These are phyloP conservation scores for Magnusiomyces ingens DNA, from an alignment of 1,139 yeast genomes.

Conservation along the genomic window DNA sequence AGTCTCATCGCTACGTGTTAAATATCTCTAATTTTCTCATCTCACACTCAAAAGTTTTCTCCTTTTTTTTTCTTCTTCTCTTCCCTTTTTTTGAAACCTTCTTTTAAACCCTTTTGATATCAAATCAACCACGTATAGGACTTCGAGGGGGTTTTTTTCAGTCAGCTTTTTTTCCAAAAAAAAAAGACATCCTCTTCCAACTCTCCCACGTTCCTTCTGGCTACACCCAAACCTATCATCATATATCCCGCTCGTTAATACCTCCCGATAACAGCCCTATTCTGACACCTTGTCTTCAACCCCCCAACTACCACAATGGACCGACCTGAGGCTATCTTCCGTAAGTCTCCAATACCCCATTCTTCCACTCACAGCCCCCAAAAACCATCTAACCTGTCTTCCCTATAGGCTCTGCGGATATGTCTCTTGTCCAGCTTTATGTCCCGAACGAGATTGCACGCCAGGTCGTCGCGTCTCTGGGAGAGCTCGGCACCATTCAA, in stretches of 20 bases:
- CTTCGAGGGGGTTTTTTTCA: no score
- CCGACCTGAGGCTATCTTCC: slow-evolving; percentile 19
- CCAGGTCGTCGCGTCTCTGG: slow-evolving; percentile 79
- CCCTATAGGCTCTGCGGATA: slow-evolving; percentile 70
- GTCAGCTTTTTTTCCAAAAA: no score
- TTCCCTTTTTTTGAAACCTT: neutral
- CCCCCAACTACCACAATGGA: slow-evolving; percentile 10
- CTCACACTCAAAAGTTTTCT: neutral
- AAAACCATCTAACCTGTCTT: neutral
- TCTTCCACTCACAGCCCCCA: neutral
- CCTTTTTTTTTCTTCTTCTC: neutral
- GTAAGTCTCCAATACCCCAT: slow-evolving; percentile 10
- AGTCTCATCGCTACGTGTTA: no score
- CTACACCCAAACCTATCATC: no score
- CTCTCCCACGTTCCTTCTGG: no score
- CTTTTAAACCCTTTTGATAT: neutral
- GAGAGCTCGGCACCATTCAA: slow-evolving; percentile 79
- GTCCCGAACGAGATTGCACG: slow-evolving; percentile 87
- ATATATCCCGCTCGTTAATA: no score
- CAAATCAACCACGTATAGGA: neutral
- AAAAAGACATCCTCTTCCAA: no score
- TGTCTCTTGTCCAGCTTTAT: slow-evolving; percentile 88
- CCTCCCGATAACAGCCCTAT: no score
- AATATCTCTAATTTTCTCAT: neutral
- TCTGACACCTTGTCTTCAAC: no score